A percentile compares a stretch with the other conserved stretches of the same genome.
Evolutionary conservation across 495 filamentous ascomycete species (phyloP).

Genomic region (Aspergillus nidulans): DNA sequence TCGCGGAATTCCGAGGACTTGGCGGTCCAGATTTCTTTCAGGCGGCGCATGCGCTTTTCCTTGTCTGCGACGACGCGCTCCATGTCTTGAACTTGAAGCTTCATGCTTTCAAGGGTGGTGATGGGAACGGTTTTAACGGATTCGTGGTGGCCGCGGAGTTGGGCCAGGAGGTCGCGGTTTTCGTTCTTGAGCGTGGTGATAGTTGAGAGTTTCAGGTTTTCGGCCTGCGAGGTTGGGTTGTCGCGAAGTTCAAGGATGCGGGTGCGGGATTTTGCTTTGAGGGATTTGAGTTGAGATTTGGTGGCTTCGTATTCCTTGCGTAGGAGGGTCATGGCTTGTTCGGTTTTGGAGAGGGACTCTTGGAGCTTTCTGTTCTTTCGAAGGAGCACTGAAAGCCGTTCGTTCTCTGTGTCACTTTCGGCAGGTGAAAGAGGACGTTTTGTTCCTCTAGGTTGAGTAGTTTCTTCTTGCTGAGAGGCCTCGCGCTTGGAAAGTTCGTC

Average conservation of each 20-base stretch:
- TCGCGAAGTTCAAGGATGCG: slow-evolving; percentile 82
- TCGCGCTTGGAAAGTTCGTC: slow-evolving; percentile 66
- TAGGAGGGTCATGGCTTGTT: slow-evolving; percentile 60
- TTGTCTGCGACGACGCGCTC: slow-evolving; percentile 69
- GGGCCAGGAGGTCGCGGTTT: slow-evolving; percentile 75
- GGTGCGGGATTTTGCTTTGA: slow-evolving; percentile 69
- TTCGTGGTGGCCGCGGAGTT: slow-evolving; percentile 53
- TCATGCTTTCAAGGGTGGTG: slow-evolving; percentile 68
- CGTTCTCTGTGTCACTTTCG: slow-evolving; percentile 61
- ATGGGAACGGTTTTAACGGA: slow-evolving; percentile 60
- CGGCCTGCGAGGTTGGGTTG: slow-evolving; percentile 81
- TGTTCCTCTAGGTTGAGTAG: slow-evolving; percentile 31
- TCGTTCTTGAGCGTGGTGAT: slow-evolving; percentile 73
- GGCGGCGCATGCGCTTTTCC: slow-evolving; percentile 77
- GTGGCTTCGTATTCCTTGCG: slow-evolving; percentile 71
- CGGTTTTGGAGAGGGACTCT: slow-evolving; percentile 62
- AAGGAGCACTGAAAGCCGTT: slow-evolving; percentile 74
- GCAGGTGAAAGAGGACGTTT: slow-evolving; percentile 54
- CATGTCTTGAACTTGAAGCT: slow-evolving; percentile 67
- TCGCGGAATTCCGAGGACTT: slow-evolving; percentile 93
- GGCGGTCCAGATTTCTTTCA: slow-evolving; percentile 83
- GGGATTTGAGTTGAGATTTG: slow-evolving; percentile 63
- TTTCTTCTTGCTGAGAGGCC: slow-evolving; percentile 29
- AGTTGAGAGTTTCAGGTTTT: slow-evolving; percentile 75
- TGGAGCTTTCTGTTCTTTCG: slow-evolving; percentile 85